Base-by-base conservation (phyloP, 495 filamentous ascomycete species). In the Annulohypoxylon stygium region DNA sequence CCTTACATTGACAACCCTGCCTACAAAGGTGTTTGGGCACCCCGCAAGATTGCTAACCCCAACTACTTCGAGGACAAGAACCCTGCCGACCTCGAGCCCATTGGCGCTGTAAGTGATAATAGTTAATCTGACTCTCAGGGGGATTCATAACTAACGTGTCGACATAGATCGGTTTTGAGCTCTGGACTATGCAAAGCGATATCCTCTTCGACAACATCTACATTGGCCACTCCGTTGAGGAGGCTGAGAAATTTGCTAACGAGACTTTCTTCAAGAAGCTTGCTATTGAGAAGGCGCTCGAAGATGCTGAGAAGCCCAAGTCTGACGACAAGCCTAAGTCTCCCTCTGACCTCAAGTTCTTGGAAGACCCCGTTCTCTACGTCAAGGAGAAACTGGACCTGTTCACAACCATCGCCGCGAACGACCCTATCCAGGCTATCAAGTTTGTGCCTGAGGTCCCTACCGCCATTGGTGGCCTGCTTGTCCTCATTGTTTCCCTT, bases 171-270 rank as follows among this genome's bases (percentile, higher is more conserved):
- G 95, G 96, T 76, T 98, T 97, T 76, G 97, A 98, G 84, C 93
- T 99, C 84, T 99, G 96, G 96, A 98, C 97, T 76, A 99, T 99
- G 96, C 96, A 97, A 80, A 97, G 91, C 82, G 93, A 98, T 81
- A 97, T 98, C 73, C 90, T 98, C 75, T 99, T 99, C 78, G 94
- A 98, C 90, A 99, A 99, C 90, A 94, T 99, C 88, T 99, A 98
- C 89, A 92, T 99, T 83, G 97, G 97, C 73, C 97, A 99, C 90
- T 99, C 97, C 50, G 82, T 93, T 74, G 93, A 92, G 79, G 97
- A 99, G 75, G 97, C 97, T 68, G 90, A 91, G 82, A 92, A 94
- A 85, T 86, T 99, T 74, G 91, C 95, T 81, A 83, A 92, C 57
- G 93, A 97, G 87, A 96, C 93, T 71, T 99, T 95, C 84, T 92